Conservation (phyloP, 495 filamentous ascomycete genomes). For the Rhizodiscina lignyota region DNA sequence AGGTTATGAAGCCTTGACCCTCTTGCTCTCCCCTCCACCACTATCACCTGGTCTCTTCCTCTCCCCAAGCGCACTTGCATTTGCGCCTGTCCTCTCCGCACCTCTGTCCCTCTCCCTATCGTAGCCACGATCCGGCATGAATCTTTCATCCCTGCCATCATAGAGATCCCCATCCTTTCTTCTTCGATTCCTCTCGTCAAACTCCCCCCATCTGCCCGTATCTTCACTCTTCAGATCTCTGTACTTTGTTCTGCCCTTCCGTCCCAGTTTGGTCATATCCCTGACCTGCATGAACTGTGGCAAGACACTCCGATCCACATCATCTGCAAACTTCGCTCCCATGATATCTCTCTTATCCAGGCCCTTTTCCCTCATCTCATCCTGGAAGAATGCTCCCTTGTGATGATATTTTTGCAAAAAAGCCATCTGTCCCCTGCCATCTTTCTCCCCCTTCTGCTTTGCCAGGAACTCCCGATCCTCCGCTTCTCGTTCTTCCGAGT, state of each 20-base stretch:
- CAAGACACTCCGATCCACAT: slow-evolving; percentile 65
- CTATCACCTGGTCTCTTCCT: slow-evolving; percentile 26
- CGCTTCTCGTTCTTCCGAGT: slow-evolving; percentile 66
- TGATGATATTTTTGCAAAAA: slow-evolving; percentile 97
- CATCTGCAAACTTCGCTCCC: slow-evolving; percentile 62
- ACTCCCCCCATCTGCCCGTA: slow-evolving; percentile 67
- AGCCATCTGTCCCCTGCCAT: slow-evolving; percentile 62
- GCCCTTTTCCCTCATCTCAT: slow-evolving; percentile 55
- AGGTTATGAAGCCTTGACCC: slow-evolving; percentile 12
- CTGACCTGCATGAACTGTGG: slow-evolving; percentile 88
- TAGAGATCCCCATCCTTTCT: slow-evolving; percentile 8
- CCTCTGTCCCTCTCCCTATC: slow-evolving; percentile 7
- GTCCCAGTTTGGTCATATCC: slow-evolving; percentile 85
- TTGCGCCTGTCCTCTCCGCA: slow-evolving; percentile 34
- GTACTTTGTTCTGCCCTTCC: slow-evolving; percentile 82
- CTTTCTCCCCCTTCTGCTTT: slow-evolving; percentile 66
- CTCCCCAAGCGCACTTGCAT: slow-evolving; percentile 42
- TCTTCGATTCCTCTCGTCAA: slow-evolving; percentile 25
- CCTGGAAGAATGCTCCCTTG: slow-evolving; percentile 88
- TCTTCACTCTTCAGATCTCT: slow-evolving; percentile 81
- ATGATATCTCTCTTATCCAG: slow-evolving; percentile 65
- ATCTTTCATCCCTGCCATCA: slow-evolving; percentile 20
- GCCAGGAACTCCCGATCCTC: slow-evolving; percentile 71
- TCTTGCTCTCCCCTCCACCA: slow-evolving; percentile 19
- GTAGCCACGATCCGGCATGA: slow-evolving; percentile 18